Evolutionary conservation across 495 filamentous ascomycete genomes (phyloP).

Genomic region (Penicillium coprophilum): DNA sequence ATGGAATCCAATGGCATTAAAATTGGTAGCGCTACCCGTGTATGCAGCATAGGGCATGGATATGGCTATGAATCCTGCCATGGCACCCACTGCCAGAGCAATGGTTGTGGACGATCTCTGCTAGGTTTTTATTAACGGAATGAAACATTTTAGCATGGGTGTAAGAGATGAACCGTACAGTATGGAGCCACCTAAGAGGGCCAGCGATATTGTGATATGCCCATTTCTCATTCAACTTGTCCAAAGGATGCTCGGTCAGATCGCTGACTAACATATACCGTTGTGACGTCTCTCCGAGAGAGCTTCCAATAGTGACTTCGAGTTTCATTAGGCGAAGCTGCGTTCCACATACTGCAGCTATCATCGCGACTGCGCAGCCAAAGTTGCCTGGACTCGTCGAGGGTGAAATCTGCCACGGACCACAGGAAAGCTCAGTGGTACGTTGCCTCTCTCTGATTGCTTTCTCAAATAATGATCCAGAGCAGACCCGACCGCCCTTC

Average conservation of each 20-base stretch:
- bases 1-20: conserved; percentile 10
- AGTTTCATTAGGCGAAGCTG: conserved; percentile 34
- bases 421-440: conserved; percentile 31
- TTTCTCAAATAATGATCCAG: conserved; percentile 32
- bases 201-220: conserved; percentile 29
- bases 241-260: conserved; percentile 22
- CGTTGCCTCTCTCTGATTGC: conserved; percentile 26
- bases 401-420: conserved; percentile 36
- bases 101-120: conserved; percentile 23
- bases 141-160: not conserved
- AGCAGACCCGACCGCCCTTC: conserved; percentile 17
- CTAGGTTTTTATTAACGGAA: conserved; percentile 6
- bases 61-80: conserved; percentile 26
- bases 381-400: not conserved
- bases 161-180: conserved; percentile 25
- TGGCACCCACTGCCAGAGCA: conserved; percentile 24
- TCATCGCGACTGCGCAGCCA: conserved; percentile 21
- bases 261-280: not conserved
- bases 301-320: conserved; percentile 17
- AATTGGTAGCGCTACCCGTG: conserved; percentile 5
- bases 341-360: conserved; percentile 33
- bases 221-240: conserved; percentile 4
- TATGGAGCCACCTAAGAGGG: conserved; percentile 37
- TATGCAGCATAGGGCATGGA: conserved; percentile 23
- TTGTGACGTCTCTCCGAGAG: not conserved